Evolutionary conservation across 2,329 filamentous ascomycete species (phyloP), one percentile per base, ranked within the genome.

Genomic region (Ceratocystis cacaofunesta): DNA sequence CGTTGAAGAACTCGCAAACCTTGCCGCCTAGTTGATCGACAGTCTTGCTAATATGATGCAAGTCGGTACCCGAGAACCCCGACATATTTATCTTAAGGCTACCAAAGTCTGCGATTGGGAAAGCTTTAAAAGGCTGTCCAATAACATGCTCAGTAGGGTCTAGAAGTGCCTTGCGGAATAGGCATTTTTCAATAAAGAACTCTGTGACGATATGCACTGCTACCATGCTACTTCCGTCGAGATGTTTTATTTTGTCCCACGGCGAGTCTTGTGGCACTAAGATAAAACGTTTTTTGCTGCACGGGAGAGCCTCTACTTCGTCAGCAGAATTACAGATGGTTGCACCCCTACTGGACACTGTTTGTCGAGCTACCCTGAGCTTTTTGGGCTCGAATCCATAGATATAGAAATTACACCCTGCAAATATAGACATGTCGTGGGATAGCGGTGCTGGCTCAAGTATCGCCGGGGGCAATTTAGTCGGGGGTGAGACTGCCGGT

Each of bases 161-260:
- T 60, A 90, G 79, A 70, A 92, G 82, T 30, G 76, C 77, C 74
- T 89, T 94, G 69, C 84, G 83, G 72, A 92, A 85, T 48, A 99
- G 78, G 73, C 92, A 97, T 61, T 85, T 84, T 75, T 99, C 94
- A 63, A 99, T 80, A 82, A 92, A 99, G 80, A 94, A 95, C 72
- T 96, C 91, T 10, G 91, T 97, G 41, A 95, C 85, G 55, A 82
- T 73, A 6, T 43, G 64, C 3, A 65, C 19, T 17, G 63, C 10
- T 19, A 58, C 41, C n/a, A 63, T 48, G 41, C 12, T 43, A 8
- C 28, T 63, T 30, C 25, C 41, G 17, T 60, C 36, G 63, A 57
- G 61, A 65, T 19, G 52, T 22, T 62, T 19, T 7, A 64, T 57
- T 8, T 61, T 55, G 0, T 15, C 25, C 19, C 36, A 36, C 12